Percentiles rank a stretch among this genome's conserved stretches.
Conservation (phyloP, 192 early-diverging fungal species). For the Mortierella claussenii region DNA sequence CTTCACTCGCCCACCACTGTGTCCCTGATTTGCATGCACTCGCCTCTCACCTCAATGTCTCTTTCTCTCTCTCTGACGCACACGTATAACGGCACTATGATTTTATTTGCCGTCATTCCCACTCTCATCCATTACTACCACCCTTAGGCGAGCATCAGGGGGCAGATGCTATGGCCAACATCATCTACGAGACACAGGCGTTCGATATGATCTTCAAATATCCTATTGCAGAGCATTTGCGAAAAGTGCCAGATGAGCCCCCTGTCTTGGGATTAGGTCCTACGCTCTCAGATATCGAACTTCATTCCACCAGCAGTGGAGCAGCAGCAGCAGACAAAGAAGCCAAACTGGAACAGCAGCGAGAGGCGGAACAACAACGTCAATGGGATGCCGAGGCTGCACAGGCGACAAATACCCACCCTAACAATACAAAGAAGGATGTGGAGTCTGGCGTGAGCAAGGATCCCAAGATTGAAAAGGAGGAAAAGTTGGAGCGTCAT, state of each 20-base stretch:
- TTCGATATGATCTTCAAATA: constrained; percentile 57
- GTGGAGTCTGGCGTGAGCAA: constrained; percentile 11
- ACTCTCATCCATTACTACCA: not conserved
- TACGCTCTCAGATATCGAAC: constrained; percentile 19
- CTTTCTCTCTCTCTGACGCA: too few species aligned
- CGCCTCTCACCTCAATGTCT: too few species aligned
- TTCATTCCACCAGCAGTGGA: constrained; percentile 22
- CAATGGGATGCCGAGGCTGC: not conserved
- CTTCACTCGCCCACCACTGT: too few species aligned
- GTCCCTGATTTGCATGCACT: too few species aligned
- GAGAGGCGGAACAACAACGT: not conserved
- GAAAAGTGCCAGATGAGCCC: constrained; percentile 18
- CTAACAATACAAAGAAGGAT: constrained; percentile 10
- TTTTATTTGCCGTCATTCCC: too few species aligned
- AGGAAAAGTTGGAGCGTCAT: constrained; percentile 13
- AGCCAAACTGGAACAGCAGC: not conserved
- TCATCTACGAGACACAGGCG: constrained; percentile 46
- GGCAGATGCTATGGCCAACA: constrained; percentile 55
- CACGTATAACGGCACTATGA: too few species aligned
- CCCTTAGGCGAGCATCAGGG: constrained; percentile 35
- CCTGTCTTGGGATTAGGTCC: constrained; percentile 14
- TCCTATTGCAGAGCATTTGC: constrained; percentile 31
- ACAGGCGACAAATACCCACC: too few species aligned
- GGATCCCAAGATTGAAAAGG: constrained; percentile 23
- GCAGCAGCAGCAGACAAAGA: constrained; percentile 8